Evolutionary conservation across 148 eudicot genomes (phyloP).

Genomic region (Salicornia ramosissima): DNA sequence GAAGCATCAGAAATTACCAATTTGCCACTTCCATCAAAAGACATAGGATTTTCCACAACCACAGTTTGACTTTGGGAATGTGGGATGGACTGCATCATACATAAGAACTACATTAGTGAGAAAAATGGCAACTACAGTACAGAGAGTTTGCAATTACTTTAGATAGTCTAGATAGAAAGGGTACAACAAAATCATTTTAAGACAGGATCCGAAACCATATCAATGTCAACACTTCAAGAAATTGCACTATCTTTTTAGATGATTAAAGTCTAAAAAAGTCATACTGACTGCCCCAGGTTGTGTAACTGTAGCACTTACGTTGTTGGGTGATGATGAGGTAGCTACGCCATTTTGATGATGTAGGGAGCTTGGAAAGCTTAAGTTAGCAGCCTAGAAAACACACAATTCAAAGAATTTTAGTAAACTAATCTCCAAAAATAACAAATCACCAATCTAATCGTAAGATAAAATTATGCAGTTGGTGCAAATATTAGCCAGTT

Average conservation of each 20-base stretch:
- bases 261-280: neutral
- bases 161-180: neutral
- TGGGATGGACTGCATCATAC: slow-evolving; percentile 29
- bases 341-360: slow-evolving; percentile 42
- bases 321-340: slow-evolving; percentile 36
- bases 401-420: neutral
- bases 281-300: neutral
- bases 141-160: too few species aligned
- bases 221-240: neutral
- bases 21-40: slow-evolving; percentile 52
- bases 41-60: slow-evolving; percentile 51
- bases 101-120: neutral
- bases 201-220: neutral
- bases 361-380: slow-evolving; percentile 39
- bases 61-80: slow-evolving; percentile 37
- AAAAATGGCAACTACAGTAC: neutral
- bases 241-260: neutral
- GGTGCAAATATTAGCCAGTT: too few species aligned
- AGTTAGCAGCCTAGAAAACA: slow-evolving; percentile 38
- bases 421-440: too few species aligned
- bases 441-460: too few species aligned
- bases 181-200: neutral
- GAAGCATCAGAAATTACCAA: slow-evolving; percentile 35
- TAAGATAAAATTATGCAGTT: too few species aligned
- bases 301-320: slow-evolving; percentile 37